Percentiles rank a stretch among this genome's conserved stretches.
Evolutionary conservation across 305 asterid genomes (phyloP).

Genomic region (Galium porrigens): DNA sequence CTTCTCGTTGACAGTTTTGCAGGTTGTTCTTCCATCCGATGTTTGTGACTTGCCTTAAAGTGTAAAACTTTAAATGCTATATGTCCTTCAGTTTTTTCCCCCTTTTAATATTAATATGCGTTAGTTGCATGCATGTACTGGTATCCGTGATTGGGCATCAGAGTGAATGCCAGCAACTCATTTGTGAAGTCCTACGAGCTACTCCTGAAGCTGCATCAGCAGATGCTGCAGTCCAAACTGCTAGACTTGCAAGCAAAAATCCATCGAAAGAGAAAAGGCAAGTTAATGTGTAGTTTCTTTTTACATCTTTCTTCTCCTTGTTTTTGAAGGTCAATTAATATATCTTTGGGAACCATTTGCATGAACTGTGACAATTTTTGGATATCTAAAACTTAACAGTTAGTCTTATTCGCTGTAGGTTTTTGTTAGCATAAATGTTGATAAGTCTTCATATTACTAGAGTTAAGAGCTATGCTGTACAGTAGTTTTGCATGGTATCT

Average conservation of each 20-base stretch:
- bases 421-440: not conserved
- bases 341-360: not conserved
- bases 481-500: not conserved
- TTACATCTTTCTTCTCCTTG: conserved; percentile 6
- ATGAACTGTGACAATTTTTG: not conserved
- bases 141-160: conserved; percentile 22
- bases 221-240: conserved; percentile 95
- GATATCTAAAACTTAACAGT: not conserved
- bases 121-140: conserved; percentile 7
- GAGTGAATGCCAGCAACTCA: conserved; percentile 99
- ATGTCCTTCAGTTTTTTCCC: not conserved
- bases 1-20: conserved; percentile 80
- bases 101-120: not conserved
- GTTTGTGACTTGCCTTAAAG: conserved; percentile 20
- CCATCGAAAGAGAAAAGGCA: conserved; percentile 89
- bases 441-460: not conserved
- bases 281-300: conserved; percentile 21
- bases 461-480: not conserved
- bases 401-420: not conserved
- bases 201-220: conserved; percentile 99
- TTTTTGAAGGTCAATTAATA: not conserved
- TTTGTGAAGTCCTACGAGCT: conserved; percentile 96
- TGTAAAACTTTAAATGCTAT: conserved; percentile 16
- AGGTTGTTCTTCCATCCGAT: conserved; percentile 36
- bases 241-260: conserved; percentile 81